These are phyloP conservation scores for Aureobasidium leucospermi DNA, from an alignment of 2,329 filamentous ascomycete genomes.

Conservation along the genomic window DNA sequence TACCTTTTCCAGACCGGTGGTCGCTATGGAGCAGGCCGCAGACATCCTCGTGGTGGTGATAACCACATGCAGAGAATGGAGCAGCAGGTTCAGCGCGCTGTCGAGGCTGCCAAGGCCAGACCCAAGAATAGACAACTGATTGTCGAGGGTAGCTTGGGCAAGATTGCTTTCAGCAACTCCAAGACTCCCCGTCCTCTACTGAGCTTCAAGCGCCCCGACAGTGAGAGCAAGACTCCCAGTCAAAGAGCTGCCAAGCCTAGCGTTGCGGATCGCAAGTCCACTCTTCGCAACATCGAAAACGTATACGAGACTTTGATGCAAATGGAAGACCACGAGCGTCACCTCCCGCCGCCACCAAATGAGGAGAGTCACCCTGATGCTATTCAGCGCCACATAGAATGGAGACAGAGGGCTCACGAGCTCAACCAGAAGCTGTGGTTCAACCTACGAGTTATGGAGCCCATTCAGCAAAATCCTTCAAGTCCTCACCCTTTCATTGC, in stretches of 20 bases:
- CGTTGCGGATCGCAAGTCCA: slow-evolving; percentile 70
- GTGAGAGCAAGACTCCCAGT: slow-evolving; percentile 50
- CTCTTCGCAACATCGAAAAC: slow-evolving; percentile 78
- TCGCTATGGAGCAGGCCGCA: slow-evolving; percentile 61
- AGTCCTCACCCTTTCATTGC: slow-evolving; percentile 86
- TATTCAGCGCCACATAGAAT: slow-evolving; percentile 69
- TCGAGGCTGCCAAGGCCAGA: slow-evolving; percentile 94
- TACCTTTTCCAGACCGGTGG: slow-evolving; percentile 94
- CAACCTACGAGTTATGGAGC: slow-evolving; percentile 85
- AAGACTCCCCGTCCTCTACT: slow-evolving; percentile 93
- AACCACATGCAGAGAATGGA: slow-evolving; percentile 99
- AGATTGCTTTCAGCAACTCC: slow-evolving; percentile 98
- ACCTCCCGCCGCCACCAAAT: slow-evolving; percentile 61
- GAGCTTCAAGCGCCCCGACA: slow-evolving; percentile 84
- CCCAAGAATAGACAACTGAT: slow-evolving; percentile 97
- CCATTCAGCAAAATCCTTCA: slow-evolving; percentile 59
- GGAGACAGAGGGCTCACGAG: slow-evolving; percentile 62
- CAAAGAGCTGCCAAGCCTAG: slow-evolving; percentile 38
- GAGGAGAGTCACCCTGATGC: slow-evolving; percentile 60
- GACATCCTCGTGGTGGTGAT: slow-evolving; percentile 76
- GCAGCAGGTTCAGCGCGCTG: slow-evolving; percentile 93
- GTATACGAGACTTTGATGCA: slow-evolving; percentile 86
- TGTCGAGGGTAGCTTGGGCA: slow-evolving; percentile 90
- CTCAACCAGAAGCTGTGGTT: slow-evolving; percentile 78
- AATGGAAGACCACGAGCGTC: slow-evolving; percentile 86